Conservation (phyloP, 176 grass and related monocot species). For the Oryza meyeriana region DNA sequence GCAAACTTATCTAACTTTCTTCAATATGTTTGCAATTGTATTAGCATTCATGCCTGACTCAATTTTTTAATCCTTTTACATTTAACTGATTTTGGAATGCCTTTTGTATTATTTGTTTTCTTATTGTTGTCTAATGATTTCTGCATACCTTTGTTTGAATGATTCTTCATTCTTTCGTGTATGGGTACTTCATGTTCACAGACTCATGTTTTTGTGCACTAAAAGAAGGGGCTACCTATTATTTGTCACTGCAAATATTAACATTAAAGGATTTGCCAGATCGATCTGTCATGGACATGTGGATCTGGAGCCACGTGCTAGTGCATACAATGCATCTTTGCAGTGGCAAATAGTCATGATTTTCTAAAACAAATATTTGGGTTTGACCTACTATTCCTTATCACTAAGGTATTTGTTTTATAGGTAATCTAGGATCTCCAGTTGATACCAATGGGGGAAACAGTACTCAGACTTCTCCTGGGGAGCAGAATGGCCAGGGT, state of each 20-base stretch:
- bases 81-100: background rate
- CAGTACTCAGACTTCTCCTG: constrained; percentile 37
- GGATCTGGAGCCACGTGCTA: background rate
- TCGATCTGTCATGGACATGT: background rate
- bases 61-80: background rate
- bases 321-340: background rate
- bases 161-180: constrained; percentile 25
- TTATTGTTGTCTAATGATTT: constrained; percentile 3
- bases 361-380: background rate
- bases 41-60: background rate
- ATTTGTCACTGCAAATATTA: background rate
- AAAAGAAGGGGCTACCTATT: background rate
- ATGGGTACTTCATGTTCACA: constrained; percentile 1
- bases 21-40: background rate
- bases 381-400: background rate
- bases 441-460: constrained; percentile 21
- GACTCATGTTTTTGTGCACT: background rate
- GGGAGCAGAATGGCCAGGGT: constrained; percentile 37
- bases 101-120: constrained; percentile 11
- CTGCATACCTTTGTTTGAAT: constrained; percentile 2
- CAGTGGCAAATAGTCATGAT: background rate
- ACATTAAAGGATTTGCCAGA: background rate
- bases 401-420: constrained; percentile 8
- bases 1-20: background rate
- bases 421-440: constrained; percentile 36